Base-by-base conservation (phyloP, 73 alveolate genomes). In the Paramecium caudatum region DNA sequence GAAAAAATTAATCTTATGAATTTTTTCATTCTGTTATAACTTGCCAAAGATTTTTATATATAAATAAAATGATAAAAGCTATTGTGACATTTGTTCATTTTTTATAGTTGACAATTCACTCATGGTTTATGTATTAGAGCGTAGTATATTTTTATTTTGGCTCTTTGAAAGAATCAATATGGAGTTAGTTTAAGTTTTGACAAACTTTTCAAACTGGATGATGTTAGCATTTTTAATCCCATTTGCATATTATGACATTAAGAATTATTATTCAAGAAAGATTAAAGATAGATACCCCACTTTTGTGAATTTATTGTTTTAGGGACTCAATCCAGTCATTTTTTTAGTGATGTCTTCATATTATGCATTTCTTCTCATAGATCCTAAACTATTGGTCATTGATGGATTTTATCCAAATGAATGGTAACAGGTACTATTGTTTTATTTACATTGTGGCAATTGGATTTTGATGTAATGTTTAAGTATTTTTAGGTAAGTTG, bases 241-340 rank as follows among this genome's bases (percentile, higher is more conserved):
- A 2, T 49, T 49, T 49, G 70, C 25, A 4, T 21, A 21, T 6
- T 49, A 2, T 19, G 70, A 49, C 25, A 15, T 49, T 6, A 49
- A 49, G 25, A 49, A 49, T 2, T 49, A 49, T 15, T 21, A 49
- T 49, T n/a, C 70, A 13, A 0, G 10, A 19, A 49, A 49, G 25
- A 49, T 49, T 13, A 1, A 49, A 49, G 70, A 49, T 49, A 49
- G 70, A 49, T 49, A 49, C 25, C 70, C 70, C 17, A 1, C 17
- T 21, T 1, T 49, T 17, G 70, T 49, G 19, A 49, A 49, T 49
- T 1, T 49, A 6, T 16, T 49, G 70, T 49, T 49, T 15, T 17
- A 49, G 25, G 70, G 70, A 49, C 70, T 49, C 25, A 49, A 49
- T 49, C 70, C 70, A 5, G 25, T 49, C 25, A 21, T 49, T 21